These are phyloP conservation scores for Cryphonectria radicalis DNA, from an alignment of 2,329 filamentous ascomycete genomes.

Conservation along the genomic window DNA sequence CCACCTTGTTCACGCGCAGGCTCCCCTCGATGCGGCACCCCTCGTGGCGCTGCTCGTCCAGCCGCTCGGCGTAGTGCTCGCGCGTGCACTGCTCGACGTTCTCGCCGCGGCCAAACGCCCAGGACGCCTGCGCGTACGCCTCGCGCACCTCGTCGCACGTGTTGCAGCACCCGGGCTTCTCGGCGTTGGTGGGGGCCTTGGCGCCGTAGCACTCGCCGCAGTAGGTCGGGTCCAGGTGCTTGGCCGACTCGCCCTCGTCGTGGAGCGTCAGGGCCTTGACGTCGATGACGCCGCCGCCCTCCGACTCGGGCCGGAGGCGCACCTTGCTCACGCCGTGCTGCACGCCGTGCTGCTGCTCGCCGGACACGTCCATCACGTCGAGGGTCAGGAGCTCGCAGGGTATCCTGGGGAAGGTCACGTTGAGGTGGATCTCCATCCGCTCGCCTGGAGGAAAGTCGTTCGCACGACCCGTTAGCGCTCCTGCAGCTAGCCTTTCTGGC, in stretches of 20 bases:
- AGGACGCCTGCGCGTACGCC: conserved; percentile 85
- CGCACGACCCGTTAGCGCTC: conserved; percentile 29
- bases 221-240: conserved; percentile 87
- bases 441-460: conserved; percentile 62
- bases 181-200: conserved; percentile 67
- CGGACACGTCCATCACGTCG: conserved; percentile 98
- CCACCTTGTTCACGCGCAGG: conserved; percentile 95
- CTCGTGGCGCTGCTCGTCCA: conserved; percentile 86
- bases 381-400: conserved; percentile 95
- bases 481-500: background rate
- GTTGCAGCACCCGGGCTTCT: conserved; percentile 91
- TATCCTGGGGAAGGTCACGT: conserved; percentile 91
- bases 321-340: conserved; percentile 93
- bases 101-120: conserved; percentile 93
- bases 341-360: conserved; percentile 93
- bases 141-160: conserved; percentile 97
- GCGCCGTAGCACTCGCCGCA: conserved; percentile 95
- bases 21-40: conserved; percentile 93
- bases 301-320: conserved; percentile 70
- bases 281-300: conserved; percentile 80
- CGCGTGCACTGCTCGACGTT: conserved; percentile 93
- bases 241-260: conserved; percentile 66
- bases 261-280: conserved; percentile 72
- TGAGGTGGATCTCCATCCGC: conserved; percentile 99
- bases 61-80: conserved; percentile 88